Percentiles rank a stretch among this genome's conserved stretches.
These are phyloP conservation scores for Mortierella sp. DNA, from an alignment of 371 early-diverging fungal genomes.

Conservation along the genomic window DNA sequence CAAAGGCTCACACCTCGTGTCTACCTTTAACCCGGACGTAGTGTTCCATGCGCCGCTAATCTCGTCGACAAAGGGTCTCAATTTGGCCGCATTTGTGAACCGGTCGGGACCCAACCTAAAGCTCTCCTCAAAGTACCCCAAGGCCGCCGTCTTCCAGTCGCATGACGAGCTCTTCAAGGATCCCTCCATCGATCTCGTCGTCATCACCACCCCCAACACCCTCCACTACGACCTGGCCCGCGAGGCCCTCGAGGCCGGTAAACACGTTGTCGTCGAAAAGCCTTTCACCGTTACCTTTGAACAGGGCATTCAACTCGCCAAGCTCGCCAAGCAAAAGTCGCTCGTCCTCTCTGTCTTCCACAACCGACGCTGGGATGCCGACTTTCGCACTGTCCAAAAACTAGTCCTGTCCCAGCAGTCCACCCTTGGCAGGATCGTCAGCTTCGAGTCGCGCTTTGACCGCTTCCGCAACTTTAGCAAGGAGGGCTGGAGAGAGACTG, in stretches of 20 bases:
- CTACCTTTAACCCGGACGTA: slow-evolving; percentile 29
- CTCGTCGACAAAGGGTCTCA: slow-evolving; percentile 65
- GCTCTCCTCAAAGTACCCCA: slow-evolving; percentile 63
- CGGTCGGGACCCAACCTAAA: slow-evolving; percentile 62
- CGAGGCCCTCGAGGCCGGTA: slow-evolving; percentile 73
- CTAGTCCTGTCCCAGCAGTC: slow-evolving; percentile 62
- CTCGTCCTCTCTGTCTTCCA: slow-evolving; percentile 81
- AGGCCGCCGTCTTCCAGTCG: slow-evolving; percentile 64
- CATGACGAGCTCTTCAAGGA: slow-evolving; percentile 70
- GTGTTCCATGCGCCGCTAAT: slow-evolving; percentile 81
- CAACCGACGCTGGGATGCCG: slow-evolving; percentile 88
- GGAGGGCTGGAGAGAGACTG: slow-evolving; percentile 81
- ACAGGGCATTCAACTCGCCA: slow-evolving; percentile 71
- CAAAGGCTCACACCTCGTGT: neutral
- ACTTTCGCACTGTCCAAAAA: slow-evolving; percentile 80
- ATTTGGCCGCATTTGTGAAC: slow-evolving; percentile 73
- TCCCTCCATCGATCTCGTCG: slow-evolving; percentile 72
- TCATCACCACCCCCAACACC: slow-evolving; percentile 81
- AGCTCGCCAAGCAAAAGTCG: slow-evolving; percentile 68
- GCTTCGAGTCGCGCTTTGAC: slow-evolving; percentile 82
- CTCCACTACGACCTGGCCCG: slow-evolving; percentile 76
- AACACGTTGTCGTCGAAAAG: slow-evolving; percentile 85
- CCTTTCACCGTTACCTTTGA: slow-evolving; percentile 77
- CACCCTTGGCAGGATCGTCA: slow-evolving; percentile 77
- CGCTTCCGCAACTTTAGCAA: slow-evolving; percentile 80